A percentile compares a stretch with the other conserved stretches of the same genome.
These are phyloP conservation scores for Cardamine occulta DNA, from an alignment of 345 rosid genomes.

Conservation along the genomic window DNA sequence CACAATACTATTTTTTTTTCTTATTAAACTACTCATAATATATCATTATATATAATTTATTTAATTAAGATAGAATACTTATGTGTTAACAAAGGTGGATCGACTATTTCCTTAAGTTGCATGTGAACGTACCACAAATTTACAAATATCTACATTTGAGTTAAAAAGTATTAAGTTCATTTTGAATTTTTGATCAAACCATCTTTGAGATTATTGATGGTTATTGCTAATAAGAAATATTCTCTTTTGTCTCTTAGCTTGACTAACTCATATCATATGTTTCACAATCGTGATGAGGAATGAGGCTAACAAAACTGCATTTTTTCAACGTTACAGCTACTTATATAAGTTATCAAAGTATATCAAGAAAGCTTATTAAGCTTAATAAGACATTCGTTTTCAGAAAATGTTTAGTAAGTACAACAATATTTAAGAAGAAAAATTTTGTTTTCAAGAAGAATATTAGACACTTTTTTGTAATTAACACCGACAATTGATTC, in stretches of 20 bases:
- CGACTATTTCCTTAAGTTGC: neutral
- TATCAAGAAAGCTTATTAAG: constrained; percentile 22
- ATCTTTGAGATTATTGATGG: neutral
- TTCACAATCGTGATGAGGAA: constrained; percentile 19
- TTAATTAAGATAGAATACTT: neutral
- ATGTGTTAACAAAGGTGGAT: neutral
- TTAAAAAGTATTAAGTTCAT: neutral
- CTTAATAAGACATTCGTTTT: constrained; percentile 17
- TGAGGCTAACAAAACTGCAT: neutral
- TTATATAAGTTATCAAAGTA: constrained; percentile 7
- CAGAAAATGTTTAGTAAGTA: neutral
- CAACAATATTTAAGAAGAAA: neutral
- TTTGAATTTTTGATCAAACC: neutral
- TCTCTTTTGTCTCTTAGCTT: constrained; percentile 2
- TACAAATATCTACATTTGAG: neutral
- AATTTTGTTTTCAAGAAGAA: neutral
- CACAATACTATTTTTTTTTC: neutral
- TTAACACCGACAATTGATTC: neutral
- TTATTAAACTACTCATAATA: neutral
- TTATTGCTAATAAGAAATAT: neutral
- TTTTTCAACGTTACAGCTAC: constrained; percentile 33
- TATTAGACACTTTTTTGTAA: neutral
- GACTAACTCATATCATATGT: constrained; percentile 26
- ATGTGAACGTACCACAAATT: neutral
- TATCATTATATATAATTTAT: neutral